phyloP scores from a whole-genome alignment of 805 yeast genomes.

The Allodekkera sacchari region DNA sequence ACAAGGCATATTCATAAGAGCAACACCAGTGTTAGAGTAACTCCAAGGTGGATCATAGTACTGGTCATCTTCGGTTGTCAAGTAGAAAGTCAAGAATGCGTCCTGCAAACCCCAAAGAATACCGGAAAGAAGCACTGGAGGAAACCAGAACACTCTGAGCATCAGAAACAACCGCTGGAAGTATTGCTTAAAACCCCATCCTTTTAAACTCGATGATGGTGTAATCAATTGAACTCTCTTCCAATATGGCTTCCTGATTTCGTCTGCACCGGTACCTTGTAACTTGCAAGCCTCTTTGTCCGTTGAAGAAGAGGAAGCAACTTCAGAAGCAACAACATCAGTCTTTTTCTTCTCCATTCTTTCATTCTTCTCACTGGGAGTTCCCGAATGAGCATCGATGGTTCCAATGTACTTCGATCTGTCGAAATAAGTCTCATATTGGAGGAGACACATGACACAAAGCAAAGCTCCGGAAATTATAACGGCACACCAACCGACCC shows the following conservation, averaged over 20 bases:
- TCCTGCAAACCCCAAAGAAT: conserved; percentile 78
- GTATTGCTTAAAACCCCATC: conserved; percentile 62
- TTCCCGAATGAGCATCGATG: conserved; percentile 20
- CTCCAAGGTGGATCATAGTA: conserved; percentile 62
- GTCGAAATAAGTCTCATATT: conserved; percentile 68
- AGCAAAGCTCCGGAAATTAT: conserved; percentile 57
- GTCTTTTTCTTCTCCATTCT: neutral
- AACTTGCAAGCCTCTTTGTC: conserved; percentile 4
- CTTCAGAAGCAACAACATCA: neutral
- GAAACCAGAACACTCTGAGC: conserved; percentile 51
- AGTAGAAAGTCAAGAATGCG: conserved; percentile 64
- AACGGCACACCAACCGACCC: conserved; percentile 68
- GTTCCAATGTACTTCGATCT: conserved; percentile 36
- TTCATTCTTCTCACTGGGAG: neutral
- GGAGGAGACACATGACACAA: conserved; percentile 44
- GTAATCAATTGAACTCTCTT: conserved; percentile 42
- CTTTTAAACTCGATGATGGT: conserved; percentile 49
- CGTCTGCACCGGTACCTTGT: conserved; percentile 31
- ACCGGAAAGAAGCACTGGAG: conserved; percentile 59
- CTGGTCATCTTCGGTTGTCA: conserved; percentile 63
- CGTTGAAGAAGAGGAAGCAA: neutral
- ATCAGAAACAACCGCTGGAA: conserved; percentile 39
- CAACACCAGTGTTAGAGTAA: conserved; percentile 58
- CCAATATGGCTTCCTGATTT: conserved; percentile 36
- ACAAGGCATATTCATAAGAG: conserved; percentile 68